Percentiles rank a stretch among this genome's conserved stretches.
These are phyloP conservation scores for Cystobasidium ongulense DNA, from an alignment of 768 basidiomycete species.

Conservation along the genomic window DNA sequence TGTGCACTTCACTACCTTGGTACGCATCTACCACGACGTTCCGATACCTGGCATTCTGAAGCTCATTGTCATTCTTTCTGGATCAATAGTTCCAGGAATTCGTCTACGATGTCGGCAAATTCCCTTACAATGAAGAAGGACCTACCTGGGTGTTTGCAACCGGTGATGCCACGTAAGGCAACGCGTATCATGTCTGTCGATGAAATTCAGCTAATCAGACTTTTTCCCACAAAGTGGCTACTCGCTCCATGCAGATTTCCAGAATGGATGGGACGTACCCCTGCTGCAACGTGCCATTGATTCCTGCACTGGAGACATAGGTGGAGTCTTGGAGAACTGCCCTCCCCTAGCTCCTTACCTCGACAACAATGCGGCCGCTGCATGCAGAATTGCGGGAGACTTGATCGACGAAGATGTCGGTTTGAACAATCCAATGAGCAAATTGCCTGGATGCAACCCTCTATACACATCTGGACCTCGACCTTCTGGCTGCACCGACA, in stretches of 20 bases:
- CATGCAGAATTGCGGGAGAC: conserved; percentile 5
- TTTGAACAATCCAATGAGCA: not conserved
- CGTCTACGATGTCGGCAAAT: conserved; percentile 31
- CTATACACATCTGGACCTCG: conserved; percentile 9
- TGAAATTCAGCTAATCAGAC: conserved; percentile 39
- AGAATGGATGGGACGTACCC: conserved; percentile 58
- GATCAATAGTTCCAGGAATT: conserved; percentile 5
- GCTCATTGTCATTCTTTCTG: not conserved
- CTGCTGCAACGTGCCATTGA: conserved; percentile 56
- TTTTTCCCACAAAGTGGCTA: not conserved
- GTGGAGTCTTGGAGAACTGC: conserved; percentile 3
- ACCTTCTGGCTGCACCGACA: not conserved
- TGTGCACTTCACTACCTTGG: conserved; percentile 30
- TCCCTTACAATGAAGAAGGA: conserved; percentile 50
- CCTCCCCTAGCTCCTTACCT: conserved; percentile 15
- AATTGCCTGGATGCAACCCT: conserved; percentile 24
- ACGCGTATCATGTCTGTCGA: conserved; percentile 50
- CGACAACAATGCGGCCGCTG: not conserved
- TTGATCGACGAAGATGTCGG: conserved; percentile 29
- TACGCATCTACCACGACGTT: conserved; percentile 10
- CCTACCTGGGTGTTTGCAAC: conserved; percentile 50
- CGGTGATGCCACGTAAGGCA: conserved; percentile 52
- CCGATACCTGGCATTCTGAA: not conserved
- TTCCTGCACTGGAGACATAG: conserved; percentile 16
- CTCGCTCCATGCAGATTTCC: conserved; percentile 51